Percentiles rank a stretch among this genome's conserved stretches.
Evolutionary conservation across 768 basidiomycete genomes (phyloP).

Genomic region (Termitomyces sp.): DNA sequence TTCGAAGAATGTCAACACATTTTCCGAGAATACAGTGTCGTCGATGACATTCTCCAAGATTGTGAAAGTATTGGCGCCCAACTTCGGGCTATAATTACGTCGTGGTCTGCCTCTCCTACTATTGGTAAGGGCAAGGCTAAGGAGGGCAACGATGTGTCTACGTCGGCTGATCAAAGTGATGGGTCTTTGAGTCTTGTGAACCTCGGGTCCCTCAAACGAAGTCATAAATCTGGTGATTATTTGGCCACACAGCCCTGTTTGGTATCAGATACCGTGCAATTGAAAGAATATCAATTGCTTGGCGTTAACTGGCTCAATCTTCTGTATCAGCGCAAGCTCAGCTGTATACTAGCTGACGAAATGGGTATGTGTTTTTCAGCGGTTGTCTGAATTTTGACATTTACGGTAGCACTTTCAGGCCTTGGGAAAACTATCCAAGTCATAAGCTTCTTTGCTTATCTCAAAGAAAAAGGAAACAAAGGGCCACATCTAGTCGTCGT

Average conservation of each 20-base stretch:
- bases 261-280: slow-evolving; percentile 61
- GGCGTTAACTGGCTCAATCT: slow-evolving; percentile 98
- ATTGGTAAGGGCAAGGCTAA: slow-evolving; percentile 40
- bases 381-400: not conserved
- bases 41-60: slow-evolving; percentile 84
- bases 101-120: slow-evolving; percentile 57
- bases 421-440: slow-evolving; percentile 99
- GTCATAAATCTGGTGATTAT: slow-evolving; percentile 56
- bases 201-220: slow-evolving; percentile 36
- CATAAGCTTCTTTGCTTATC: slow-evolving; percentile 90
- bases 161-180: slow-evolving; percentile 46
- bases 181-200: slow-evolving; percentile 61
- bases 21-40: slow-evolving; percentile 80
- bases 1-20: slow-evolving; percentile 89
- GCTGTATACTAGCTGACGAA: slow-evolving; percentile 97
- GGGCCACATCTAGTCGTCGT: slow-evolving; percentile 95
- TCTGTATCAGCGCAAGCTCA: slow-evolving; percentile 74
- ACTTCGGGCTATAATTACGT: slow-evolving; percentile 70
- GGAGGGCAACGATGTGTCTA: slow-evolving; percentile 26
- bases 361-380: slow-evolving; percentile 70
- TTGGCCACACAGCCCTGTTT: slow-evolving; percentile 72
- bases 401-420: slow-evolving; percentile 49
- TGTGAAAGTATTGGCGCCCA: slow-evolving; percentile 85
- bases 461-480: slow-evolving; percentile 73
- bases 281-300: slow-evolving; percentile 96